phyloP scores from a whole-genome alignment of 1,139 yeast species.

The Taphrina communis region DNA sequence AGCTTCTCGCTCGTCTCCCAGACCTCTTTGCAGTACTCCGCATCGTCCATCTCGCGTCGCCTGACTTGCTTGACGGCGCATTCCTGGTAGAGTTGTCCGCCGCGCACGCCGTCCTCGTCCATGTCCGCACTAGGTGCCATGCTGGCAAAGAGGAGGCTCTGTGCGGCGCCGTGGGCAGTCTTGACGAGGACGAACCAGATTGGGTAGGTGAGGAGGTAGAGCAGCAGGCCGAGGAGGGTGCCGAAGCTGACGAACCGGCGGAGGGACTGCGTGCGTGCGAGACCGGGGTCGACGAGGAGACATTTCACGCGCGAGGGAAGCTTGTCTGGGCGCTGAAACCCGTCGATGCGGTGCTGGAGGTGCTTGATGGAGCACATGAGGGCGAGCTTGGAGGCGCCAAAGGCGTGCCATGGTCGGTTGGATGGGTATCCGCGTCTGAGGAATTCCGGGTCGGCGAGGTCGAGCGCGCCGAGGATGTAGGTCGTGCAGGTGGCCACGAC shows the following conservation, averaged over 20 bases:
- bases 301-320: constrained; percentile 71
- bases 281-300: constrained; percentile 86
- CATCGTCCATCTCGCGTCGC: constrained; percentile 68
- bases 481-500: constrained; percentile 76
- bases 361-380: constrained; percentile 75
- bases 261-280: constrained; percentile 85
- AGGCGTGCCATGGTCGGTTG: constrained; percentile 71
- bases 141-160: constrained; percentile 71
- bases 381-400: constrained; percentile 81
- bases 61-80: constrained; percentile 61
- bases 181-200: constrained; percentile 80
- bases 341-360: constrained; percentile 67
- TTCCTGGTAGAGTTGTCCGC: constrained; percentile 75
- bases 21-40: constrained; percentile 64
- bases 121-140: constrained; percentile 60
- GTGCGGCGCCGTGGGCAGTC: constrained; percentile 77
- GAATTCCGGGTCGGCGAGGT: constrained; percentile 72
- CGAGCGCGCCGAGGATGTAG: constrained; percentile 72
- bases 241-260: constrained; percentile 82
- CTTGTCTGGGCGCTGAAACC: constrained; percentile 67
- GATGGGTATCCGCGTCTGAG: constrained; percentile 64
- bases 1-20: constrained; percentile 66
- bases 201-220: constrained; percentile 76
- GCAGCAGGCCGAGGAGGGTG: constrained; percentile 67
- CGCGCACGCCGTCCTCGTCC: constrained; percentile 59